Evolutionary conservation across 129 eudicot genomes (phyloP), one percentile per base, ranked within the genome.

Genomic region (carrot (Daucus carota)): DNA sequence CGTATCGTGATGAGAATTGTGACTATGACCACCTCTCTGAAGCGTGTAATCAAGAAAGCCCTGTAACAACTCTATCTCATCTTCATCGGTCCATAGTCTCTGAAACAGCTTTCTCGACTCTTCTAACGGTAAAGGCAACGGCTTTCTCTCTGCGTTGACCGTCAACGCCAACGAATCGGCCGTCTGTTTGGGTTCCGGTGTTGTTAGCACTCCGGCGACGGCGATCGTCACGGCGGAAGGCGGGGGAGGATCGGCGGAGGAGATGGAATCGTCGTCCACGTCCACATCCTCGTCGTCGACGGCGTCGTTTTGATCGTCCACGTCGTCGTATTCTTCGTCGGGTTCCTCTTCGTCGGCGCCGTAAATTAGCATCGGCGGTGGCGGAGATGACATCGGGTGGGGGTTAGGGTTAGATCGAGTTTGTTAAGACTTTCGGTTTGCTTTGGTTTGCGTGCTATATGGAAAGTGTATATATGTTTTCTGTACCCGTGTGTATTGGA

Each of bases 51-150:
- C 98, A 11, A 85, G 86, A 73, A 91, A 93, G 46, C 98, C 98
- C 59, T 86, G 88, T 24, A 93, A 72, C 4, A 93, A 85, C 90
- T 90, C 96, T 66, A 93, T 93, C 84, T 93, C 98, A 71, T 93
- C 98, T 80, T 93, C 98, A 77, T 93, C 97, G 3, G 90, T 90
- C 98, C 98, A 93, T 8, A 93, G 78, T 18, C 97, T 87, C 80
- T 93, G 98, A 77, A 93, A 93, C 45, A 93, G 76, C 83, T 87
- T 81, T 42, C 97, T 79, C 3, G 95, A 85, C 73, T 90, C 97
- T 62, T 90, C 97, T 24, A 83, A 65, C 17, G 80, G 77, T 10
- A 80, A 44, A 28, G 79, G 78, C 20, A 47, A 34, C 2, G 83
- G 89, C 72, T 89, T 92, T 75, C 81, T 89, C 80, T 75, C 80